Percentiles rank a stretch among this genome's conserved stretches.
Evolutionary conservation across 2,329 filamentous ascomycete species (phyloP).

Genomic region (Colletotrichum cuscutae): DNA sequence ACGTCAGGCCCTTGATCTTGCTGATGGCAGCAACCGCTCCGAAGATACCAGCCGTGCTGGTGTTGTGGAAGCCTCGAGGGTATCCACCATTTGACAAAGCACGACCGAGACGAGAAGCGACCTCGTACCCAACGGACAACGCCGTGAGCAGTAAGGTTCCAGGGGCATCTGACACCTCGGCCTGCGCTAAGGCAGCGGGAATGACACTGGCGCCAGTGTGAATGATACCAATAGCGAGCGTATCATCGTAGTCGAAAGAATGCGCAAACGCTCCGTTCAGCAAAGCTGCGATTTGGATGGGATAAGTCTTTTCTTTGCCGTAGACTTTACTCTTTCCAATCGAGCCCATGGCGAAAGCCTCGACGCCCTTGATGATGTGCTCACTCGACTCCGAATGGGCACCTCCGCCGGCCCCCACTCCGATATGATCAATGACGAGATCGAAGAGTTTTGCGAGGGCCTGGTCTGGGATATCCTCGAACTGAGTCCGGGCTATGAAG

Average conservation of each 20-base stretch:
- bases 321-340: constrained; percentile 45
- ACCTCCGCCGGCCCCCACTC: constrained; percentile 39
- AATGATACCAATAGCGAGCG: constrained; percentile 51
- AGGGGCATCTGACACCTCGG: constrained; percentile 22
- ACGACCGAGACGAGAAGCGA: constrained; percentile 40
- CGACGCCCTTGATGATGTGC: constrained; percentile 46
- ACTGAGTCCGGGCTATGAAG: background rate
- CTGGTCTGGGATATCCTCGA: background rate
- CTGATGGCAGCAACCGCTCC: constrained; percentile 41
- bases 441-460: constrained; percentile 37
- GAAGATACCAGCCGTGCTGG: constrained; percentile 41
- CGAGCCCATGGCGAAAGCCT: constrained; percentile 39
- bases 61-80: constrained; percentile 41
- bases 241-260: constrained; percentile 57
- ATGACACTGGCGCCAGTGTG: constrained; percentile 53
- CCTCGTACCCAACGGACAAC: constrained; percentile 42
- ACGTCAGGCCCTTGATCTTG: constrained; percentile 37
- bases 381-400: constrained; percentile 38
- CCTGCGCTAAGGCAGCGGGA: constrained; percentile 44
- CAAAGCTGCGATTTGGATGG: constrained; percentile 51
- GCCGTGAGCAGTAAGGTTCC: constrained; percentile 11
- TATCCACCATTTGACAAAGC: constrained; percentile 40
- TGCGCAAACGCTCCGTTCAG: constrained; percentile 54
- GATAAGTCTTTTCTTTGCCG: constrained; percentile 43
- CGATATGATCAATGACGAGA: constrained; percentile 40